Conservation (phyloP, 768 basidiomycete species). For the Termitomyces sp. region DNA sequence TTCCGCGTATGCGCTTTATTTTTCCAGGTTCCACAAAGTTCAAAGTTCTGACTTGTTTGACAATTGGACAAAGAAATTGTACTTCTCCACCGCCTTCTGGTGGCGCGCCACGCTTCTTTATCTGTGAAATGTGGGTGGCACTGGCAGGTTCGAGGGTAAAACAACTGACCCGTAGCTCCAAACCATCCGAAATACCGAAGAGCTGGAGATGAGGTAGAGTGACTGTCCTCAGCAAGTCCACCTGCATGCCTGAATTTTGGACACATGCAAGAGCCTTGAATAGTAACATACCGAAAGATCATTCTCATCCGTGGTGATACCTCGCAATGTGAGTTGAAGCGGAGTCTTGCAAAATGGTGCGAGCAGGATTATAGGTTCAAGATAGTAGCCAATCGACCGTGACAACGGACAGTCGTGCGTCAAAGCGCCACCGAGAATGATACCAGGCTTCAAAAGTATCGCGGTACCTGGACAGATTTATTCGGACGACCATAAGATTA, state of each 20-base stretch:
- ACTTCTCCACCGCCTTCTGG: conserved; percentile 92
- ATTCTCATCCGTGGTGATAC: conserved; percentile 88
- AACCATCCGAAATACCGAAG: conserved; percentile 85
- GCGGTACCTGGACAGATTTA: conserved; percentile 68
- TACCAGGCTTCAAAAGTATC: conserved; percentile 86
- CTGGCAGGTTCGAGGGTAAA: not conserved
- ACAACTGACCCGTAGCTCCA: conserved; percentile 73
- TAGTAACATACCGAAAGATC: conserved; percentile 71
- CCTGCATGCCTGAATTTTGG: conserved; percentile 40
- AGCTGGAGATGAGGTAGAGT: conserved; percentile 86
- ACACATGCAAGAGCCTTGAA: not conserved
- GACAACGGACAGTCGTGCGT: conserved; percentile 87
- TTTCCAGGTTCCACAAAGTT: conserved; percentile 91
- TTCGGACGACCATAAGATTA: not conserved
- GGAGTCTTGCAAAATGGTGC: conserved; percentile 92
- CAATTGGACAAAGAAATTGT: conserved; percentile 87
- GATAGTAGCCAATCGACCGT: conserved; percentile 88
- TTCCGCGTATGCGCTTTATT: conserved; percentile 91
- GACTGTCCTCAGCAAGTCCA: conserved; percentile 83
- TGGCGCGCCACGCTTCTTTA: conserved; percentile 89
- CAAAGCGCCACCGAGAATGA: conserved; percentile 78
- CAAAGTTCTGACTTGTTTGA: conserved; percentile 87
- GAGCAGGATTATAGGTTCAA: conserved; percentile 86
- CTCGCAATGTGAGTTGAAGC: conserved; percentile 73
- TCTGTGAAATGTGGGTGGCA: conserved; percentile 38